Evolutionary conservation across 352 stramenopile species (phyloP).

Genomic region (Globisporangium irregulare): DNA sequence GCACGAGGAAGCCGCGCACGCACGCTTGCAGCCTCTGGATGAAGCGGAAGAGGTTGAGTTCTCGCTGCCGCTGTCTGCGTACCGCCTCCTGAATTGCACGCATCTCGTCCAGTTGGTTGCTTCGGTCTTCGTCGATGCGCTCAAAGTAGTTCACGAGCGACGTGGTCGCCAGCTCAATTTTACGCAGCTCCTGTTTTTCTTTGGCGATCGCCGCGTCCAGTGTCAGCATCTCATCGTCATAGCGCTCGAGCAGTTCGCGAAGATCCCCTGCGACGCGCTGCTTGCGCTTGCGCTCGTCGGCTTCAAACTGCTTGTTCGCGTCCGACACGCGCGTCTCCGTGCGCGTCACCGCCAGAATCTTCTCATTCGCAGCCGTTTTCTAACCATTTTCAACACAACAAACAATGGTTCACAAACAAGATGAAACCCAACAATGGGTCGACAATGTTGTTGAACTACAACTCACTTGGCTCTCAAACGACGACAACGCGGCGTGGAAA

Average conservation of each 20-base stretch:
- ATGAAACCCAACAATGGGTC: background rate
- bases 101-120: conserved; percentile 49
- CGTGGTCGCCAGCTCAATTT: conserved; percentile 29
- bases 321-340: conserved; percentile 33
- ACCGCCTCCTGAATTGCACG: conserved; percentile 31
- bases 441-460: background rate
- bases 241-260: conserved; percentile 40
- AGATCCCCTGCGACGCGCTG: conserved; percentile 37
- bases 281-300: conserved; percentile 51
- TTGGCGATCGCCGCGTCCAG: conserved; percentile 42
- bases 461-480: conserved; percentile 19
- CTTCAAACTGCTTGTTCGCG: conserved; percentile 38
- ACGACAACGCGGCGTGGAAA: conserved; percentile 14
- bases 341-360: conserved; percentile 28
- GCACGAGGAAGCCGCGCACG: conserved; percentile 58
- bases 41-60: conserved; percentile 50
- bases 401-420: background rate
- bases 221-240: conserved; percentile 46
- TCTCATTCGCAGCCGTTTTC: conserved; percentile 34
- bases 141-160: conserved; percentile 41
- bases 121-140: conserved; percentile 53
- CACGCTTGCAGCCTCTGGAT: conserved; percentile 39
- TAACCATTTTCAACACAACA: background rate
- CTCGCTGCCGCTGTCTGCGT: conserved; percentile 26
- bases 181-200: conserved; percentile 27